A percentile compares a stretch with the other conserved stretches of the same genome.
Evolutionary conservation across 768 basidiomycete genomes (phyloP).

Genomic region (Mycena filopes): DNA sequence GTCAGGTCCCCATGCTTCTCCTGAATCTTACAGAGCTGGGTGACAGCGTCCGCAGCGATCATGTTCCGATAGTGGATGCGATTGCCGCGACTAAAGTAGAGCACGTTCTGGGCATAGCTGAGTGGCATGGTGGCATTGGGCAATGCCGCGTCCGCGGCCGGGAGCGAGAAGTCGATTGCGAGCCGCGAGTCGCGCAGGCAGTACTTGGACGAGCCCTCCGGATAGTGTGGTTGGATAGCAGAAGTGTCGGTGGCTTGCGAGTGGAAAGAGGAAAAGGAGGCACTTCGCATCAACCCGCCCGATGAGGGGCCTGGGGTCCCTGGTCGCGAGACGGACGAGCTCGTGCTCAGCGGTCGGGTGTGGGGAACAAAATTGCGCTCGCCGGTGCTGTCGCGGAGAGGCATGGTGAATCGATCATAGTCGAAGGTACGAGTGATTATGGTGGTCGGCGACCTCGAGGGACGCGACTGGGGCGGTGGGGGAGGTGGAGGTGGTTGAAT

Average conservation of each 20-base stretch:
- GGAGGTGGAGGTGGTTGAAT: conserved; percentile 47
- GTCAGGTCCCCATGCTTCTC: conserved; percentile 58
- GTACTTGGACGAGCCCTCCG: conserved; percentile 48
- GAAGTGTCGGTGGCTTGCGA: conserved; percentile 29
- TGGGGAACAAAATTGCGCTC: conserved; percentile 26
- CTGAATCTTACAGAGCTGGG: conserved; percentile 60
- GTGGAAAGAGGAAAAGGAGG: conserved; percentile 38
- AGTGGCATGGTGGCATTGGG: conserved; percentile 37
- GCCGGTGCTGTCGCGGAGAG: conserved; percentile 3
- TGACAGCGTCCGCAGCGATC: conserved; percentile 40
- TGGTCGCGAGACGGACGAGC: conserved; percentile 8
- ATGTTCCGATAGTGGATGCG: conserved; percentile 65
- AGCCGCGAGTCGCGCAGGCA: conserved; percentile 47
- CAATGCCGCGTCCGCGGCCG: conserved; percentile 26
- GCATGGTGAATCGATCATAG: conserved; percentile 23
- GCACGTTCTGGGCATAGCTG: conserved; percentile 54
- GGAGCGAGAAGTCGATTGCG: conserved; percentile 46
- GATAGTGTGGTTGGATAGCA: conserved; percentile 42
- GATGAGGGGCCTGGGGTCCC: conserved; percentile 16
- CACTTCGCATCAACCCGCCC: conserved; percentile 39
- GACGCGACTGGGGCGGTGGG: conserved; percentile 26
- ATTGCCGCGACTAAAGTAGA: conserved; percentile 62
- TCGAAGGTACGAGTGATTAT: conserved; percentile 33
- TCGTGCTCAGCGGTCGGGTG: conserved; percentile 21
- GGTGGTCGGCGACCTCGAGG: not conserved